Base-by-base conservation (phyloP, 192 early-diverging fungal genomes). In the Coemansia sp. region DNA sequence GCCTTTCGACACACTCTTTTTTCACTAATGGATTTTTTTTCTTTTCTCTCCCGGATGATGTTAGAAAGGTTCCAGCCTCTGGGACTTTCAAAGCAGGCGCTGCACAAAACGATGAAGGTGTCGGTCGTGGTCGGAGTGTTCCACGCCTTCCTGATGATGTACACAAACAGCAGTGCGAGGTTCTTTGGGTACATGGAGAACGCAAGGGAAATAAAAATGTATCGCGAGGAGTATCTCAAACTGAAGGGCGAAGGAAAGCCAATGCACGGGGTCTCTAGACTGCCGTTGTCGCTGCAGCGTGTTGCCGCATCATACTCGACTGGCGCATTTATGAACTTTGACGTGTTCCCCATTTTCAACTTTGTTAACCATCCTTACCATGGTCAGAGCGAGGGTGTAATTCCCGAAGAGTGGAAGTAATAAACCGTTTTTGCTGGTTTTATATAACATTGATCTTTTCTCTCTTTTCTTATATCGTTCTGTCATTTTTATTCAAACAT, bases 151-250 rank as follows among this genome's bases (percentile, higher is more conserved):
- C 70, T 96, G 36, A 89, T 85, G 51, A 90, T 94, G 19, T 91
- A 91, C 69, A 85, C 90, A 62, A 75, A 84, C 39, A 37, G 45
- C 19, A 78, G 72, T 26, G 90, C 90, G 48, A 88, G 96, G 70
- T 98, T 98, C 86, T 95, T 90, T 90, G 96, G 96, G 37, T 90
- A 90, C 84, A 79, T 75, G 22, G 96, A 98, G 78, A 98, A 98
- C 78, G 78, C 77, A 46, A 80, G 85, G 46, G 96, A 98, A 78
- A 88, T 88, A 40, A 85, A 78, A 60, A 88, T 77, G 81, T 87
- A 91, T 80, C 80, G 77, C 22, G 68, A 65, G 21, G 92, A 93
- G 81, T 87, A 90, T 79, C 64, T 59, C 22, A 82, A 86, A 47
- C 80, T 86, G 18, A 74, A 86, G 67, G 86, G 84, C 48, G 78